A percentile compares a stretch with the other conserved stretches of the same genome.
phyloP scores from a whole-genome alignment of 2,329 filamentous ascomycete genomes.

The Phialophora chinensis region DNA sequence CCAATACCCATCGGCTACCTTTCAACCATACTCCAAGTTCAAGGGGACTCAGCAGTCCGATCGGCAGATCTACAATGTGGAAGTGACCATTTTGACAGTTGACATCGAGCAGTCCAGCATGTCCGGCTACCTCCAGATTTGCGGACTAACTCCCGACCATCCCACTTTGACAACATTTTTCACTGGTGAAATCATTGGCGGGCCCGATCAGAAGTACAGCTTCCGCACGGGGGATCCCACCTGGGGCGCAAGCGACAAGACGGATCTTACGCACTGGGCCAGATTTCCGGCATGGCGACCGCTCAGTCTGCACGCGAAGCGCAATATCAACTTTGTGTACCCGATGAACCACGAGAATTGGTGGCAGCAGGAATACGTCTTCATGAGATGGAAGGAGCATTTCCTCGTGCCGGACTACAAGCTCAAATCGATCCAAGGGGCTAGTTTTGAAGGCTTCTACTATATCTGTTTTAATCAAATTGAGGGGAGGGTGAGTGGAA shows the following conservation, averaged over 20 bases:
- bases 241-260: constrained; percentile 92
- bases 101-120: constrained; percentile 93
- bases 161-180: constrained; percentile 98
- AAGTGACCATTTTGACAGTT: constrained; percentile 96
- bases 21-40: constrained; percentile 87
- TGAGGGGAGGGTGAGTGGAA: constrained; percentile 82
- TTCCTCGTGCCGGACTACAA: constrained; percentile 95
- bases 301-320: constrained; percentile 67
- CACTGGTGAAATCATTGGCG: constrained; percentile 94
- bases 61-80: constrained; percentile 89
- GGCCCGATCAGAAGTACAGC: constrained; percentile 73
- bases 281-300: constrained; percentile 87
- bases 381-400: constrained; percentile 99
- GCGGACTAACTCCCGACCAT: constrained; percentile 96
- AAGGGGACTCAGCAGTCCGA: constrained; percentile 92
- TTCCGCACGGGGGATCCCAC: constrained; percentile 87
- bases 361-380: constrained; percentile 80
- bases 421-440: constrained; percentile 86
- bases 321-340: constrained; percentile 40
- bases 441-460: constrained; percentile 98
- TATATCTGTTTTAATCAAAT: constrained; percentile 99
- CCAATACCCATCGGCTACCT: constrained; percentile 80
- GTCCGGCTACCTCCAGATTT: constrained; percentile 92
- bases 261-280: constrained; percentile 90
- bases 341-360: constrained; percentile 55